phyloP scores from a whole-genome alignment of 1,284 basidiomycete genomes.

The Malassezia arunalokei region DNA sequence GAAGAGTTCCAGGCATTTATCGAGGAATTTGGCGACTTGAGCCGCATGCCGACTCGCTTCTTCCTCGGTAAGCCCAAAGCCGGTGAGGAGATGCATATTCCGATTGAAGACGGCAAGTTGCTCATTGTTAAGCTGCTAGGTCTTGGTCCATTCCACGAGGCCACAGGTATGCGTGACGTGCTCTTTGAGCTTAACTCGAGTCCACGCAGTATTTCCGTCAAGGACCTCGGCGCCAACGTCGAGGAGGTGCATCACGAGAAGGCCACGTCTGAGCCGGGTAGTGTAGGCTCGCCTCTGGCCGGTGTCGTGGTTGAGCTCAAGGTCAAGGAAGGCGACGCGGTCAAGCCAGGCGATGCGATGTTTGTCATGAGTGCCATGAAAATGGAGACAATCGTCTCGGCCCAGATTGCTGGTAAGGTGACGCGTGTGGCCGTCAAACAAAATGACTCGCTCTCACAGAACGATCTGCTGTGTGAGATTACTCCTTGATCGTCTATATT shows the following conservation, averaged over 20 bases:
- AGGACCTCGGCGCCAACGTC: conserved; percentile 90
- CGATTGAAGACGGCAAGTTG: conserved; percentile 90
- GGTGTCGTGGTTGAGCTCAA: conserved; percentile 96
- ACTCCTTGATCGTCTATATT: neutral
- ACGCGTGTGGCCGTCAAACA: conserved; percentile 68
- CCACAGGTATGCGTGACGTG: conserved; percentile 82
- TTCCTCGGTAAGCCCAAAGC: conserved; percentile 85
- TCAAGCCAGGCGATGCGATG: conserved; percentile 92
- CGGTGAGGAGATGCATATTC: conserved; percentile 90
- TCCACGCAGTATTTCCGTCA: conserved; percentile 53
- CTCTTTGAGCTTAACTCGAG: conserved; percentile 67
- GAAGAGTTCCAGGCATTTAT: conserved; percentile 92
- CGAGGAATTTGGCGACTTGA: conserved; percentile 84
- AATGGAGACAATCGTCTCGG: conserved; percentile 81
- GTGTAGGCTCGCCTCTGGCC: conserved; percentile 67
- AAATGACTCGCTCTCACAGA: conserved; percentile 72
- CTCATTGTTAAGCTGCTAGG: conserved; percentile 91
- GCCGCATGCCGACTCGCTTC: conserved; percentile 74
- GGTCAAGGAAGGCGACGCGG: conserved; percentile 88
- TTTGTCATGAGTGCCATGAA: conserved; percentile 52
- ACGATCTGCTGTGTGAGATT: conserved; percentile 73
- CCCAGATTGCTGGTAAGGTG: conserved; percentile 86
- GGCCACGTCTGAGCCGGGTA: conserved; percentile 82
- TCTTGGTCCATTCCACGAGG: conserved; percentile 79
- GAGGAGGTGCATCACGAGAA: conserved; percentile 82